A percentile compares a stretch with the other conserved stretches of the same genome.
Conservation (phyloP, 2,329 filamentous ascomycete genomes). For the Diplocarpon mali region DNA sequence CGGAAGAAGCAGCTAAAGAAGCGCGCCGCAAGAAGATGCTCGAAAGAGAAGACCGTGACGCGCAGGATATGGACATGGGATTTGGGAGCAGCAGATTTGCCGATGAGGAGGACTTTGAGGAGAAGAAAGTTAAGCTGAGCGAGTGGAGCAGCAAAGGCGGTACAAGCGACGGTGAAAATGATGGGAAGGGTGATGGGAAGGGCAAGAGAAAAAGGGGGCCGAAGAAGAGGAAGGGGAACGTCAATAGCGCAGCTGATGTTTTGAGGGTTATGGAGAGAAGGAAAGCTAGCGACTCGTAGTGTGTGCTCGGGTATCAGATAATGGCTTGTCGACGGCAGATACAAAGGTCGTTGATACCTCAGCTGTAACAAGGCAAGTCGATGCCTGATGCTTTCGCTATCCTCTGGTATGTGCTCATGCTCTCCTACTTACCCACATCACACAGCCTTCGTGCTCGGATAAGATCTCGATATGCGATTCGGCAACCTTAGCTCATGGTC, state of each 20-base stretch:
- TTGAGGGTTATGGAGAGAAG: conserved; percentile 58
- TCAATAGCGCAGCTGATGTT: conserved; percentile 70
- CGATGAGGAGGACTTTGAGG: conserved; percentile 75
- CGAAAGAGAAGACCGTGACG: conserved; percentile 62
- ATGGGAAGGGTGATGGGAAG: conserved; percentile 29
- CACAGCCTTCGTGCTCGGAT: no score
- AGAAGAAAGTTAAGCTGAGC: conserved; percentile 54
- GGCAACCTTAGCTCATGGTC: no score
- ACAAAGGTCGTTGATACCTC: no score
- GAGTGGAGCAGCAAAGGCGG: conserved; percentile 49
- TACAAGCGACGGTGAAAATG: conserved; percentile 31
- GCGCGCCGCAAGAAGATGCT: conserved; percentile 67
- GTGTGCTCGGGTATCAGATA: no score
- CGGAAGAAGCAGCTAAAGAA: conserved; percentile 45
- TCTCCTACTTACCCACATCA: no score
- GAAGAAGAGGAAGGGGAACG: conserved; percentile 70
- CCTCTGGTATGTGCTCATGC: no score
- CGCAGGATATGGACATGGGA: conserved; percentile 86
- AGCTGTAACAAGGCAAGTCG: no score
- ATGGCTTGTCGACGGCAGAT: no score
- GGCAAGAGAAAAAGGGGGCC: conserved; percentile 53
- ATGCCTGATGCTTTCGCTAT: no score
- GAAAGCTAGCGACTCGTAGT: conserved; percentile 10
- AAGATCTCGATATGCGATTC: no score
- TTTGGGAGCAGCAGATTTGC: conserved; percentile 82